Evolutionary conservation across 371 early-diverging fungal species (phyloP).

Genomic region (Fennellomyces sp.): DNA sequence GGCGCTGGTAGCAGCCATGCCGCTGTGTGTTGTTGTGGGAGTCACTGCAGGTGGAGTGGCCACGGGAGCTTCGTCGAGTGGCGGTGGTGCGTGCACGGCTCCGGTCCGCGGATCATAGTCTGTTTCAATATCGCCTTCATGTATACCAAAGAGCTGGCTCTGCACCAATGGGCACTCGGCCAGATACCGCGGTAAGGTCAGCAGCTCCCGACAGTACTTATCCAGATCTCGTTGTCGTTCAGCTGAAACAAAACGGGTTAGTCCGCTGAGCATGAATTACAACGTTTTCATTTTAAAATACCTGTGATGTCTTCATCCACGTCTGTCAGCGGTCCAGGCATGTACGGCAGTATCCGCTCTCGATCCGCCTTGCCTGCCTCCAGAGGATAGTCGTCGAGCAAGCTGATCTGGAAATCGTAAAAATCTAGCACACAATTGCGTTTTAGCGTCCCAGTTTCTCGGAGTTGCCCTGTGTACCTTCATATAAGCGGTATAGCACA

Average conservation of each 20-base stretch:
- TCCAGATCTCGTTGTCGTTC: slow-evolving; percentile 68
- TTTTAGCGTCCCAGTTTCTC: neutral
- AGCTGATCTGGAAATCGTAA: slow-evolving; percentile 78
- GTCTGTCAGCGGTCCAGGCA: slow-evolving; percentile 69
- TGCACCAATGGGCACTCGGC: slow-evolving; percentile 55
- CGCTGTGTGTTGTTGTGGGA: slow-evolving; percentile 1
- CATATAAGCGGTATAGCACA: slow-evolving; percentile 72
- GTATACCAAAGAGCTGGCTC: slow-evolving; percentile 65
- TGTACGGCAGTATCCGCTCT: slow-evolving; percentile 73
- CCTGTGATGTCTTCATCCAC: slow-evolving; percentile 63
- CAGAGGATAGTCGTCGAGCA: slow-evolving; percentile 72
- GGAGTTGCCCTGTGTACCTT: slow-evolving; percentile 31
- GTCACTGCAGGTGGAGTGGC: slow-evolving; percentile 3
- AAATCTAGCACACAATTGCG: slow-evolving; percentile 53
- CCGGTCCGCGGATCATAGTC: slow-evolving; percentile 37
- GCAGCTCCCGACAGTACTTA: slow-evolving; percentile 70
- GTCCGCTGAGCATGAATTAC: too few species aligned
- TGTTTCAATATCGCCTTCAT: slow-evolving; percentile 71
- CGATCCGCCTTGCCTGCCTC: slow-evolving; percentile 73
- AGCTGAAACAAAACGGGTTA: slow-evolving; percentile 24
- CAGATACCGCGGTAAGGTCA: slow-evolving; percentile 64
- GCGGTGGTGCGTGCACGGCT: neutral
- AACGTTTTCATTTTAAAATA: slow-evolving; percentile 10
- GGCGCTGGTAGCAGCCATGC: neutral
- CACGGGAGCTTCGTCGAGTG: neutral